Evolutionary conservation across 306 rosid species (phyloP).

Genomic region (Dryas alaskensis): DNA sequence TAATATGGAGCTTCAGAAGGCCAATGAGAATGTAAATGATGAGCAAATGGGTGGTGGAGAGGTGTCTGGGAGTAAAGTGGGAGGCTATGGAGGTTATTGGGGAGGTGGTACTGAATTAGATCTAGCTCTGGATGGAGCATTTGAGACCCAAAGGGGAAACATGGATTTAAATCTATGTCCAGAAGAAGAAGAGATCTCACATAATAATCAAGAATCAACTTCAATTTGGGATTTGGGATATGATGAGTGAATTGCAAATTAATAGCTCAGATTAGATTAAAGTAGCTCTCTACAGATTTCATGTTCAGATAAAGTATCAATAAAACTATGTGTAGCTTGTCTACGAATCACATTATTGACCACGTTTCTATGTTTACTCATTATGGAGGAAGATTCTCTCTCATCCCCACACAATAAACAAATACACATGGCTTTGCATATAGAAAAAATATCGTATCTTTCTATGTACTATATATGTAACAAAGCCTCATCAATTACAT

Average conservation of each 20-base stretch:
- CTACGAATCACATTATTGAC: too few species aligned
- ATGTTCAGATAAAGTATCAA: neutral
- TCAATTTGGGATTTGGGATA: constrained; percentile 56
- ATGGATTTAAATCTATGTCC: constrained; percentile 24
- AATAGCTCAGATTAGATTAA: too few species aligned
- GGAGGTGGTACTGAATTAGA: constrained; percentile 22
- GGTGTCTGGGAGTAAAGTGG: constrained; percentile 9
- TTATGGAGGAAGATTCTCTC: too few species aligned
- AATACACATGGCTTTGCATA: too few species aligned
- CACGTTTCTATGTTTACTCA: too few species aligned
- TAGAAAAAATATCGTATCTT: neutral
- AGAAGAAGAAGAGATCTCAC: constrained; percentile 6
- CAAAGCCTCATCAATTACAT: constrained; percentile 1
- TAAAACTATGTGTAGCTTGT: too few species aligned
- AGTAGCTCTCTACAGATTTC: neutral
- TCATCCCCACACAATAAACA: too few species aligned
- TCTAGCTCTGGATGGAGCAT: constrained; percentile 19
- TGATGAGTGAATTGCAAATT: constrained; percentile 10
- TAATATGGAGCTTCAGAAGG: constrained; percentile 36
- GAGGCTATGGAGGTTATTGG: constrained; percentile 35
- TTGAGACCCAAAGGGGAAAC: constrained; percentile 18
- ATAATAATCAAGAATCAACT: constrained; percentile 31
- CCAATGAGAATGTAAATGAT: constrained; percentile 7
- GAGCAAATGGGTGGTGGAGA: neutral
- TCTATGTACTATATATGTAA: neutral